Evolutionary conservation across 2,329 filamentous ascomycete species (phyloP).

Genomic region (Thielaviopsis populi): DNA sequence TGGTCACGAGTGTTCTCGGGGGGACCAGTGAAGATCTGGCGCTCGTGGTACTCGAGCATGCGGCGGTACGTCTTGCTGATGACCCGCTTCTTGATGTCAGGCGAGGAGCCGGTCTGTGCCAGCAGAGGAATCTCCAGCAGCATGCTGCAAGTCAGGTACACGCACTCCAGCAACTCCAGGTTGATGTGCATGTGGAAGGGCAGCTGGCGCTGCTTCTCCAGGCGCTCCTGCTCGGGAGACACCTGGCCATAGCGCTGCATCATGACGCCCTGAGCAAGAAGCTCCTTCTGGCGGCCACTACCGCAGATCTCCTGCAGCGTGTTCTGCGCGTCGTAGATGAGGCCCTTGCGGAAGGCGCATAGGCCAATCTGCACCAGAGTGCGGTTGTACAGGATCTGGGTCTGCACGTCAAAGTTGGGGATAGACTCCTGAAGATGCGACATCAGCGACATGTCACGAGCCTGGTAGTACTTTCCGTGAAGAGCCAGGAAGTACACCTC

Average conservation of each 20-base stretch:
- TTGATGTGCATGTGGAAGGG: constrained; percentile 99
- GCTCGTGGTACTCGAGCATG: constrained; percentile 98
- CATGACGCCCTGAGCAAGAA: constrained; percentile 94
- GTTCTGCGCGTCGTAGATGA: constrained; percentile 95
- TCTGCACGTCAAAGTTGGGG: constrained; percentile 87
- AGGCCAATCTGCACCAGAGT: constrained; percentile 95
- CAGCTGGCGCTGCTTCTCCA: constrained; percentile 92
- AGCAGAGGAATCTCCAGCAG: constrained; percentile 94
- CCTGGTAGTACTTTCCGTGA: constrained; percentile 95
- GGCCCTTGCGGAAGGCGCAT: constrained; percentile 91
- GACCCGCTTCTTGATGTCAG: constrained; percentile 90
- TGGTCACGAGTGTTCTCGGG: constrained; percentile 98
- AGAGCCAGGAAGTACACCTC: constrained; percentile 97
- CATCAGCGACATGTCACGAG: constrained; percentile 99
- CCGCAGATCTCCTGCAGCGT: constrained; percentile 97
- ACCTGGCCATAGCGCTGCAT: constrained; percentile 95
- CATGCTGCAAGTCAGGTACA: constrained; percentile 98
- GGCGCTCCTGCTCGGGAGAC: constrained; percentile 89
- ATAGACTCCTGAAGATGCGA: constrained; percentile 97
- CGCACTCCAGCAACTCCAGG: constrained; percentile 91
- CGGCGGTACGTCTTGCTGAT: constrained; percentile 99
- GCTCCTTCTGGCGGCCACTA: constrained; percentile 92
- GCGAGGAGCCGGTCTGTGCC: constrained; percentile 89
- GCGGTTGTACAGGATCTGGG: constrained; percentile 96
- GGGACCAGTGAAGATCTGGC: constrained; percentile 95